phyloP scores from a whole-genome alignment of 1,284 basidiomycete genomes.

The Marasmius sp. region DNA sequence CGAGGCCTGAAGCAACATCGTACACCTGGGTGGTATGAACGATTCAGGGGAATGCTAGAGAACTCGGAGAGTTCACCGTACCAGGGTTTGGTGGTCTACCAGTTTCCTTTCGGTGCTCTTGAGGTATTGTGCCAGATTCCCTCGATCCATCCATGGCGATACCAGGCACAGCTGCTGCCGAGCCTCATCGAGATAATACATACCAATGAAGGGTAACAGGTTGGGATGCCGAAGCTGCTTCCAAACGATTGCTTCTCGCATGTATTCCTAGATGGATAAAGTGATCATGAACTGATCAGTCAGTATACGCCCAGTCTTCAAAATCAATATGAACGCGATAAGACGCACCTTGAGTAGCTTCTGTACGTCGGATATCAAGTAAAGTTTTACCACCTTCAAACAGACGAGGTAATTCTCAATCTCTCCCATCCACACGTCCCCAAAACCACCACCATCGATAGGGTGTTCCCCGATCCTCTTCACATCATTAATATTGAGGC shows the following conservation, averaged over 20 bases:
- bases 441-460: conserved; percentile 1
- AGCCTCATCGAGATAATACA: neutral
- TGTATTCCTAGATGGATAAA: neutral
- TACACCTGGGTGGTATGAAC: conserved; percentile 12
- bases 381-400: conserved; percentile 1
- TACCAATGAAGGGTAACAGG: neutral
- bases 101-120: conserved; percentile 3
- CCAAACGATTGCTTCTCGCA: neutral
- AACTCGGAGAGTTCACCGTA: conserved; percentile 9
- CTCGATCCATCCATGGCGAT: conserved; percentile 33
- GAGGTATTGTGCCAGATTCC: conserved; percentile 30
- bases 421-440: neutral
- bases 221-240: too few species aligned
- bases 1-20: conserved; percentile 30
- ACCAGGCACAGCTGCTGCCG: neutral
- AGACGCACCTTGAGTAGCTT: neutral
- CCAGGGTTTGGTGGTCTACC: conserved; percentile 21
- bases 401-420: neutral
- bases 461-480: neutral
- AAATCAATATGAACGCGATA: neutral
- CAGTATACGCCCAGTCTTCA: too few species aligned
- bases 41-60: neutral
- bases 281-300: too few species aligned
- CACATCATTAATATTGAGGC: neutral
- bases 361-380: neutral